Evolutionary conservation across 768 basidiomycete genomes (phyloP), one percentile per base, ranked within the genome.

Genomic region (Dentipellis fragilis): DNA sequence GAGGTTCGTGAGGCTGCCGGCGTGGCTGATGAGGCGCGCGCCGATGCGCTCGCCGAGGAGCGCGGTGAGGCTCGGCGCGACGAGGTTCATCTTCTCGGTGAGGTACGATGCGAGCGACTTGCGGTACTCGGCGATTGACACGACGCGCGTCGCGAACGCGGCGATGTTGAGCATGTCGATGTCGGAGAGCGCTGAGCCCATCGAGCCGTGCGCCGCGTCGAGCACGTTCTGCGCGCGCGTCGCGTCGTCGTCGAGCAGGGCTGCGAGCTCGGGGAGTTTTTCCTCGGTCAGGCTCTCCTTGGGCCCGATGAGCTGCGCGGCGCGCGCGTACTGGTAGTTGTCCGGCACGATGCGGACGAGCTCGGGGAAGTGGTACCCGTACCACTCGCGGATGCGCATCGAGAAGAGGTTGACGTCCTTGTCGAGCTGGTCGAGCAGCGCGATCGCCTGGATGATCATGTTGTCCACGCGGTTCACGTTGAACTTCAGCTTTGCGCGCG

Each of bases 361-460:
- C 72, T 98, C 95, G 39, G 95, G 95, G 78, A 96, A 98, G 70
- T 97, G 95, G 75, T 94, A 97, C 7, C 95, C 95, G 69, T 98
- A 98, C 95, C 95, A 98, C 69, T 98, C 95, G 64, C 95, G 80
- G 51, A 96, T 85, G 36, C 95, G 89, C 95, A 98, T 98, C 17
- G 93, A 88, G 69, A 98, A 97, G 34, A 94, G 83, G 75, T 98
- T 98, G 71, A 97, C 93, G 70, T 98, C 95, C 77, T 97, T 98
- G 80, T 98, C 95, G 65, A 97, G 87, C 66, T 97, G 94, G 74
- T 98, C 95, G 64, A 96, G 89, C 56, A 97, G 85, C 4, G 94
- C 90, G 68, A 98, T 97, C 57, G 95, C 95, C 72, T 97, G 95
- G 64, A 98, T 98, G 73, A 98, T 97, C 95, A 98, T 98, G 78